Conservation (phyloP, 768 basidiomycete genomes). For the Boletus sp. region DNA sequence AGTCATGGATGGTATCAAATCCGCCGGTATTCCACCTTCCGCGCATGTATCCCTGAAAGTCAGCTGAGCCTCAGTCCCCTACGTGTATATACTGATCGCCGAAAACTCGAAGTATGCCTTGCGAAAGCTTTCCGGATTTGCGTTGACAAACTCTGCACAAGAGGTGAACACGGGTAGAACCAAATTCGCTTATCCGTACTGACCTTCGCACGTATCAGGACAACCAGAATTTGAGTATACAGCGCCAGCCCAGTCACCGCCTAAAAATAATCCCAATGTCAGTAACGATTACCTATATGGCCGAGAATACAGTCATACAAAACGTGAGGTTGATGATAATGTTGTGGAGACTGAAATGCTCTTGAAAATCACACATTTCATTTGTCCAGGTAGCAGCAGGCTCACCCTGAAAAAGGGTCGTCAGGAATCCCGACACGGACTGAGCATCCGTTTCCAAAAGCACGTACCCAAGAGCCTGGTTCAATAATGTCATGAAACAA, state of each 20-base stretch:
- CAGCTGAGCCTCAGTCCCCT: slow-evolving; percentile 2
- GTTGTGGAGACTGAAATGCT: slow-evolving; percentile 33
- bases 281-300: background rate
- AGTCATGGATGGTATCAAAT: slow-evolving; percentile 7
- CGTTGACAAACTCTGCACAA: slow-evolving; percentile 35
- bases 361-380: slow-evolving; percentile 35
- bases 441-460: background rate
- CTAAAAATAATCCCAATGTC: slow-evolving; percentile 27
- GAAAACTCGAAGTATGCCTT: slow-evolving; percentile 73
- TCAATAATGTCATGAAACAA: slow-evolving; percentile 13
- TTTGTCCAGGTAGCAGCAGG: slow-evolving; percentile 35
- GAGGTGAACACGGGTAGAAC: background rate
- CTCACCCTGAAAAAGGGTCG: slow-evolving; percentile 20
- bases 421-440: background rate
- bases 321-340: slow-evolving; percentile 51
- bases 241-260: slow-evolving; percentile 58
- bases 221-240: slow-evolving; percentile 48
- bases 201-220: slow-evolving; percentile 51
- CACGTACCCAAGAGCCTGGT: slow-evolving; percentile 32
- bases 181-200: slow-evolving; percentile 20
- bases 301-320: slow-evolving; percentile 40
- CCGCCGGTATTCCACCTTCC: slow-evolving; percentile 1
- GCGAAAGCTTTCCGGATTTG: slow-evolving; percentile 59
- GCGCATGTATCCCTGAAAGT: background rate
- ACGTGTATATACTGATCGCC: slow-evolving; percentile 51